Conservation (phyloP, 805 yeast genomes). For the Saturnispora diversa region DNA sequence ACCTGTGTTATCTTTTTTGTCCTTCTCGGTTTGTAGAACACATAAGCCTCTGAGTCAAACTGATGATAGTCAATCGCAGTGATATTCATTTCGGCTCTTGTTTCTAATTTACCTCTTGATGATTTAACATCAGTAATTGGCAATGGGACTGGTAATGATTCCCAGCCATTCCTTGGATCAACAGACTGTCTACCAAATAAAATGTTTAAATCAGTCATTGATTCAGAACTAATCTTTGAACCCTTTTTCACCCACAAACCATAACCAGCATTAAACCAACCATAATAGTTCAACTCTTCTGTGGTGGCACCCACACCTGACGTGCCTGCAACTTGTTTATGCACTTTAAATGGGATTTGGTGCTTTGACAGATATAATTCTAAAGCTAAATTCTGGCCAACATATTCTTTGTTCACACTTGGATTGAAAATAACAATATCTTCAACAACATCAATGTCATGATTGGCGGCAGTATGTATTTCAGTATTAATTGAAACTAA, state of each 20-base stretch:
- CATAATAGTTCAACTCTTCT: conserved; percentile 4
- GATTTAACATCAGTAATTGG: conserved; percentile 6
- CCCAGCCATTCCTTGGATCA: conserved; percentile 76
- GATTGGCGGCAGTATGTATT: conserved; percentile 9
- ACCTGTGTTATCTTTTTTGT: conserved; percentile 25
- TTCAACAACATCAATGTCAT: conserved; percentile 7
- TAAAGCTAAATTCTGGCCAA: neutral
- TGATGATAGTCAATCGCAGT: conserved; percentile 11
- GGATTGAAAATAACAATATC: conserved; percentile 7
- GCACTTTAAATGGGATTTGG: conserved; percentile 6
- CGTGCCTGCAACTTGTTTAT: conserved; percentile 7
- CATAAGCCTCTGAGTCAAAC: conserved; percentile 13
- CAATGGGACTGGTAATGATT: conserved; percentile 7
- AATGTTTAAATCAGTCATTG: conserved; percentile 55
- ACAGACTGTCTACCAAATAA: conserved; percentile 65
- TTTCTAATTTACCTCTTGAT: conserved; percentile 5
- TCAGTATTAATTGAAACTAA: conserved; percentile 3
- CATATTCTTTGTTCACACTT: neutral
- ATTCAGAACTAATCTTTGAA: conserved; percentile 23
- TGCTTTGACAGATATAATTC: conserved; percentile 3
- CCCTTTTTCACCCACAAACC: conserved; percentile 61
- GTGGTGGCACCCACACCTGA: neutral
- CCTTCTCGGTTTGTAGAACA: conserved; percentile 12
- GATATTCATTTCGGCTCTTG: conserved; percentile 2
- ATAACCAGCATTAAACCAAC: conserved; percentile 19